Conservation (phyloP, 805 yeast species). For the Metschnikowia arizonensis region DNA sequence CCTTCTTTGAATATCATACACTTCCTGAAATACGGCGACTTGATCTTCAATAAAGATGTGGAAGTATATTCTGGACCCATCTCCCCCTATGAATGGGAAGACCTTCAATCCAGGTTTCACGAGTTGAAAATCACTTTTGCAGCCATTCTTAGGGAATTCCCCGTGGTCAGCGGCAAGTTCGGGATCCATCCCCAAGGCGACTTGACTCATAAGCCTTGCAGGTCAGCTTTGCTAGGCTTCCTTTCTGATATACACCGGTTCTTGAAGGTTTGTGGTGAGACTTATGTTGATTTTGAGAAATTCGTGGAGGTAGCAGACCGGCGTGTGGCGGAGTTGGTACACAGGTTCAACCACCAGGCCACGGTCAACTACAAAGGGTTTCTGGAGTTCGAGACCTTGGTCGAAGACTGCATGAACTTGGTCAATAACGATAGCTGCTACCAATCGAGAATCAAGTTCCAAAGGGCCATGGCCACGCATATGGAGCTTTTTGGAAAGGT, state of each 20-base stretch:
- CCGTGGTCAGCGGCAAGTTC: conserved; percentile 2
- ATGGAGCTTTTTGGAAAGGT: conserved; percentile 10
- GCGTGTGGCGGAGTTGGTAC: conserved; percentile 1
- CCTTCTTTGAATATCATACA: neutral
- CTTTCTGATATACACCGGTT: conserved; percentile 9
- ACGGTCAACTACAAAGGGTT: conserved; percentile 6
- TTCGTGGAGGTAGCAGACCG: conserved; percentile 8
- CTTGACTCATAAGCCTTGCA: conserved; percentile 5
- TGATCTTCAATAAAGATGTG: conserved; percentile 10
- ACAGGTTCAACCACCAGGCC: conserved; percentile 3
- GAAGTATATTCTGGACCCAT: conserved; percentile 3
- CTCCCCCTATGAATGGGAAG: conserved; percentile 3
- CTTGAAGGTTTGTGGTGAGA: conserved; percentile 11
- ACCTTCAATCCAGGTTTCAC: conserved; percentile 6
- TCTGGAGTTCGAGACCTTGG: conserved; percentile 11
- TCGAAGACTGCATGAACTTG: conserved; percentile 10
- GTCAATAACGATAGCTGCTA: conserved; percentile 12
- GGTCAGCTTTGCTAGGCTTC: conserved; percentile 8
- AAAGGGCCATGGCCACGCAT: conserved; percentile 12
- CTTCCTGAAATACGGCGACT: conserved; percentile 6
- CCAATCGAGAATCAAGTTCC: conserved; percentile 13
- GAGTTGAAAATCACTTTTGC: conserved; percentile 9
- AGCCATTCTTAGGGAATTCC: conserved; percentile 5
- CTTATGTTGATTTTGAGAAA: conserved; percentile 6
- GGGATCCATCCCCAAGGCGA: conserved; percentile 1